Evolutionary conservation across 2,329 filamentous ascomycete species (phyloP).

Genomic region (Moelleriella libera): DNA sequence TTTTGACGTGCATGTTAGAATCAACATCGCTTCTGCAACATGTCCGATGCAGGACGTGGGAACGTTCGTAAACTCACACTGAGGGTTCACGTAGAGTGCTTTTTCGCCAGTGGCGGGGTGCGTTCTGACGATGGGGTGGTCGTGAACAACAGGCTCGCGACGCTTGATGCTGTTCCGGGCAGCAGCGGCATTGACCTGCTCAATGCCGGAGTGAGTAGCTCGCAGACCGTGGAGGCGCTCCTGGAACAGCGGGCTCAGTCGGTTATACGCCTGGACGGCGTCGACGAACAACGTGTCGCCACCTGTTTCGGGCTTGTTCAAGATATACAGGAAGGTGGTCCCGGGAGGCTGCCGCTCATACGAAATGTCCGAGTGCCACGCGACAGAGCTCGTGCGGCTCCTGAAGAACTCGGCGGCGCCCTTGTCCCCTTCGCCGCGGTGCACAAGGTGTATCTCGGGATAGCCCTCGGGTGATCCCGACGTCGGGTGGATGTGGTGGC

Average conservation of each 20-base stretch:
- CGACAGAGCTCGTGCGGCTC: conserved; percentile 63
- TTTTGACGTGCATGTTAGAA: conserved; percentile 22
- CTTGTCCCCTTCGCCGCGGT: conserved; percentile 42
- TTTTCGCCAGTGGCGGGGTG: conserved; percentile 78
- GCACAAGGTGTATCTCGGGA: conserved; percentile 66
- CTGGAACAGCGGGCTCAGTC: conserved; percentile 66
- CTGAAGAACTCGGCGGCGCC: conserved; percentile 45
- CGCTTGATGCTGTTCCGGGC: conserved; percentile 55
- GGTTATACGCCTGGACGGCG: conserved; percentile 65
- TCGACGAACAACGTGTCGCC: conserved; percentile 79
- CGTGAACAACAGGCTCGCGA: conserved; percentile 59
- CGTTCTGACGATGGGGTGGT: conserved; percentile 67
- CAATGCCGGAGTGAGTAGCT: conserved; percentile 68
- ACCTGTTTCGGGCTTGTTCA: conserved; percentile 68
- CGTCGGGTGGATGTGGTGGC: conserved; percentile 70
- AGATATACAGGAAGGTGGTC: conserved; percentile 76
- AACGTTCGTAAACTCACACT: conserved; percentile 41
- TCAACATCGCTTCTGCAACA: too few relatives aligned
- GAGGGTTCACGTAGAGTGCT: conserved; percentile 67
- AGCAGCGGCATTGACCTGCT: conserved; percentile 62
- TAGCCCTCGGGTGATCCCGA: conserved; percentile 60
- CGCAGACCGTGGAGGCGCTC: conserved; percentile 67
- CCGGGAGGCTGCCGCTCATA: conserved; percentile 83
- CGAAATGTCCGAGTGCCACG: conserved; percentile 81
- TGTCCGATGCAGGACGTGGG: too few relatives aligned